phyloP scores from a whole-genome alignment of 208 protist species.

The Polymyxa betae region DNA sequence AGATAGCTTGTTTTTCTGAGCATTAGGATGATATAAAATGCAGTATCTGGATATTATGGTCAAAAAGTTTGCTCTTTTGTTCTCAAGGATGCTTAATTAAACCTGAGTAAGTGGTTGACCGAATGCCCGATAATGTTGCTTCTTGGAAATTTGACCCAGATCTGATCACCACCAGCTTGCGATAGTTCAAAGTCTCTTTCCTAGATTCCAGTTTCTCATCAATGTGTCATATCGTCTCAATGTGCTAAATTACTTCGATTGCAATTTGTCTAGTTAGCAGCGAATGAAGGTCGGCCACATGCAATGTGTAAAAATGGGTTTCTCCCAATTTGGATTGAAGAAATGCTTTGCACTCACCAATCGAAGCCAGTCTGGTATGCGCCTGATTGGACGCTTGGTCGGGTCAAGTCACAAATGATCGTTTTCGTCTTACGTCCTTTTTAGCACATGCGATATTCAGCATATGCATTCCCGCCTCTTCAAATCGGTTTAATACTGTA shows the following conservation, averaged over 20 bases:
- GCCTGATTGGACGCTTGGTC: not conserved
- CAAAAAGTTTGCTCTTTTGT: not conserved
- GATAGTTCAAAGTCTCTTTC: not conserved
- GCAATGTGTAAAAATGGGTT: not conserved
- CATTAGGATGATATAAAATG: not conserved
- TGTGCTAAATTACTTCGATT: not conserved
- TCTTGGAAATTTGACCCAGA: not conserved
- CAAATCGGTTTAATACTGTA: constrained; percentile 19
- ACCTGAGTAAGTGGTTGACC: constrained; percentile 18
- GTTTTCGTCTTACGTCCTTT: constrained; percentile 46
- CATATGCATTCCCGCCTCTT: not conserved
- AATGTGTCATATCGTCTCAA: not conserved
- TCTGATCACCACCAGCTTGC: not conserved
- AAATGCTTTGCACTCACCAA: not conserved
- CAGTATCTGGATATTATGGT: not conserved
- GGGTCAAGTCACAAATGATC: not conserved
- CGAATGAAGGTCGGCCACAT: constrained; percentile 6
- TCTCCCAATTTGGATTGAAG: not conserved
- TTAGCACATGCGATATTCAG: not conserved
- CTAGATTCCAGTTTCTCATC: not conserved
- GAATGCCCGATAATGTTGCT: constrained; percentile 1
- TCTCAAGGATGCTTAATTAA: not conserved
- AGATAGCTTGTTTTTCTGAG: not conserved
- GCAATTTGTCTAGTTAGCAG: not conserved
- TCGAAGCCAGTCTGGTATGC: not conserved